Conservation (phyloP, 495 filamentous ascomycete genomes). For the Xeromyces bisporus region DNA sequence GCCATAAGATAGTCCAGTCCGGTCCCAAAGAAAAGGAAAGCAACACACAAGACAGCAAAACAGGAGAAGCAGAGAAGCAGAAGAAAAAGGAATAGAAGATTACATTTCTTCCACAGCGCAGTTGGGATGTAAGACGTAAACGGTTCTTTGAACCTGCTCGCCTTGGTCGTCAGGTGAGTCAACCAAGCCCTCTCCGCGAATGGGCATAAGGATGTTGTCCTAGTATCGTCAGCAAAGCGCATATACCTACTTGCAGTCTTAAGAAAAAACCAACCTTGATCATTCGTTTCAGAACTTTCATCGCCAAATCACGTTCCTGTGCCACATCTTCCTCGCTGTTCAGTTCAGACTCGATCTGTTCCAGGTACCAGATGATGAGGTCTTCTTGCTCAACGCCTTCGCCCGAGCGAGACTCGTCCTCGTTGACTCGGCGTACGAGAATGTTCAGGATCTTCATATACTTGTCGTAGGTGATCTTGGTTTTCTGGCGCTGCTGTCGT, state of each 20-base stretch:
- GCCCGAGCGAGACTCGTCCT: constrained; percentile 51
- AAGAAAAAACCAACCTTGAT: constrained; percentile 54
- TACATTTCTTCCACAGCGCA: constrained; percentile 61
- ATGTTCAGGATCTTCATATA: constrained; percentile 81
- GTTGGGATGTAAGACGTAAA: constrained; percentile 93
- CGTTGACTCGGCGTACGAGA: constrained; percentile 65
- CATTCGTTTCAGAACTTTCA: constrained; percentile 88
- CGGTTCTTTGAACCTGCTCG: constrained; percentile 34
- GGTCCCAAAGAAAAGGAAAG: constrained; percentile 1
- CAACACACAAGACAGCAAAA: constrained; percentile 8
- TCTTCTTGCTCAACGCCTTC: constrained; percentile 82
- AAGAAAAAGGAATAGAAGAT: constrained; percentile 3
- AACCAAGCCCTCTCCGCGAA: constrained; percentile 67
- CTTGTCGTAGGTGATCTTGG: constrained; percentile 89
- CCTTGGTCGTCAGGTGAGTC: constrained; percentile 34
- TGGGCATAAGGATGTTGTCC: constrained; percentile 87
- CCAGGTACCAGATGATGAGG: constrained; percentile 80
- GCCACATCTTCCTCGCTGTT: constrained; percentile 62
- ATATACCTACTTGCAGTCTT: neutral
- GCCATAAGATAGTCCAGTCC: too few species aligned
- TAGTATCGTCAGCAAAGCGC: constrained; percentile 13
- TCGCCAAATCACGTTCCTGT: constrained; percentile 55
- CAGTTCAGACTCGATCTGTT: constrained; percentile 78
- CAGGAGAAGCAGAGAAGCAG: neutral
- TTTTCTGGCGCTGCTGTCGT: constrained; percentile 39